Base-by-base conservation (phyloP, 495 filamentous ascomycete species). In the Daldinia concentrica region DNA sequence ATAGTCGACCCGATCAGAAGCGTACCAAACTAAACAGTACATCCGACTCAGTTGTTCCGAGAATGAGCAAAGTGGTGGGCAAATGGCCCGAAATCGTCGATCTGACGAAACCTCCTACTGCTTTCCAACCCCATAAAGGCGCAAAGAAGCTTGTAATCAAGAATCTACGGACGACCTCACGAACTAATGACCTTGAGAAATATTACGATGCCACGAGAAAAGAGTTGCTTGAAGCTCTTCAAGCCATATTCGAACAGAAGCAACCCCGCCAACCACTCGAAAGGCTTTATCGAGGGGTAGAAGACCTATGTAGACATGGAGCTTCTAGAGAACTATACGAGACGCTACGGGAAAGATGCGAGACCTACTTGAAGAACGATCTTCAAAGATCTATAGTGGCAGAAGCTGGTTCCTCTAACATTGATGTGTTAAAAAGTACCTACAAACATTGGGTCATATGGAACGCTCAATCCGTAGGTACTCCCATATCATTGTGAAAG, bases 61-160 rank as follows among this genome's bases (percentile, higher is more conserved):
- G 37, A 24, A 74, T 74, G 71, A 74, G 66, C 73, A 79, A 79
- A 61, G 72, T 73, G 41, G 67, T 76, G 58, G 80, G 79, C 67
- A 84, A 81, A 62, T 75, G 79, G 59, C 79, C 77, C 69, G 80
- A 83, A 66, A 37, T 78, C 27, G 74, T 81, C 58, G 80, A 82
- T 72, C 73, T 81, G 74, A 81, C 82, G 64, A 67, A 54, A 54
- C 60, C 71, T 59, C 57, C 55, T 3, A 64, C 78, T 15, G 79
- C 77, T 66, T 83, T 89, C 66, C 83, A 88, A 70, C 83, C 87
- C 8, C 84, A 87, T 65, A 78, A 78, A 4, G 91, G 91, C 22
- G 84, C 92, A n/a, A 93, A 91, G 81, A 94, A 90, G 79, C 86
- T 99, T 11, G 85, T 91, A 1, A 90, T 98, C 59, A 96, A 95